Evolutionary conservation across 1,139 yeast species (phyloP).

Genomic region (Protomyces inouyei): DNA sequence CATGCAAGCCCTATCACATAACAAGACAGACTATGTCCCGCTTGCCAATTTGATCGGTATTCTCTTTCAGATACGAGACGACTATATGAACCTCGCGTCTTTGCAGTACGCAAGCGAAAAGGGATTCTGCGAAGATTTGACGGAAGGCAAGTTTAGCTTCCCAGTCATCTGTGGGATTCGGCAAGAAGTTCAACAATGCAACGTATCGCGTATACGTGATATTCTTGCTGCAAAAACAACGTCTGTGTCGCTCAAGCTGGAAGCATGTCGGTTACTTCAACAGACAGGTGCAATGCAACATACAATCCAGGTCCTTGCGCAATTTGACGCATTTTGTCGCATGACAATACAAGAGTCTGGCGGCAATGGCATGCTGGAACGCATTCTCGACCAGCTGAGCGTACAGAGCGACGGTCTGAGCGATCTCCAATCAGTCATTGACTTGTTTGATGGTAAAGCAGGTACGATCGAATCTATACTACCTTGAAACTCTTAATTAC

Average conservation of each 20-base stretch:
- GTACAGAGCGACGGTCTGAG: slow-evolving; percentile 9
- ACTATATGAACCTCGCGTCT: slow-evolving; percentile 34
- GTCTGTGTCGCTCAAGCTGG: slow-evolving; percentile 45
- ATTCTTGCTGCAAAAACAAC: slow-evolving; percentile 44
- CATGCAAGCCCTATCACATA: slow-evolving; percentile 45
- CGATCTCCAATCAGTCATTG: not conserved
- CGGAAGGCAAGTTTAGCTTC: slow-evolving; percentile 83
- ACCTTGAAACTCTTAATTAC: not conserved
- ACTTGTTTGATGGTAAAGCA: not conserved
- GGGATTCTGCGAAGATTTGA: slow-evolving; percentile 80
- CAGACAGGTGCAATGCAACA: slow-evolving; percentile 47
- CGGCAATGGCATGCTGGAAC: slow-evolving; percentile 3
- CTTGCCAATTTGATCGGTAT: slow-evolving; percentile 76
- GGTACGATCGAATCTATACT: not conserved
- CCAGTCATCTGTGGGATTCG: slow-evolving; percentile 68
- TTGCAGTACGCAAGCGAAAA: slow-evolving; percentile 66
- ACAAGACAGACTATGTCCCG: slow-evolving; percentile 45
- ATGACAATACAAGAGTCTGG: slow-evolving; percentile 1
- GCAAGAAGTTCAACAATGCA: slow-evolving; percentile 38
- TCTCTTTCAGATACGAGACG: slow-evolving; percentile 72
- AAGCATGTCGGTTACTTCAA: slow-evolving; percentile 48
- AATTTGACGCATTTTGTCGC: slow-evolving; percentile 2
- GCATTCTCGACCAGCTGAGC: slow-evolving; percentile 7
- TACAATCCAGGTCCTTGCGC: slow-evolving; percentile 27
- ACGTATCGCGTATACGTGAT: slow-evolving; percentile 37